phyloP scores from a whole-genome alignment of 208 protist genomes.

The Trypanosoma brucei region DNA sequence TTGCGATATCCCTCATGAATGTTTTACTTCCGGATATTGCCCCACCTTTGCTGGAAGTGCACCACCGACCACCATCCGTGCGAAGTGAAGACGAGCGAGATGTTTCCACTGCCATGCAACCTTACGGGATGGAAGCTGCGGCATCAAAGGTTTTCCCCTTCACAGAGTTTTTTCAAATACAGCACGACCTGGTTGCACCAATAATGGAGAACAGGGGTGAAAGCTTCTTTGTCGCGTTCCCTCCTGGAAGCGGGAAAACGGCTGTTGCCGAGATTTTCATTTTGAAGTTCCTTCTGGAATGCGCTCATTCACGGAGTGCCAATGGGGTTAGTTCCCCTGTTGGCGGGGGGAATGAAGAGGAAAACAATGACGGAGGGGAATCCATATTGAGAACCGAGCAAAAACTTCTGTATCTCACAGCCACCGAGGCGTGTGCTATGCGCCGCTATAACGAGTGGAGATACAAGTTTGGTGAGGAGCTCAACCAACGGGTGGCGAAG shows the following conservation, averaged over 20 bases:
- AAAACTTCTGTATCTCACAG: constrained; percentile 82
- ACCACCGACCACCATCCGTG: constrained; percentile 54
- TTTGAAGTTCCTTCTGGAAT: constrained; percentile 68
- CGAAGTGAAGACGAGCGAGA: constrained; percentile 62
- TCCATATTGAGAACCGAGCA: constrained; percentile 2
- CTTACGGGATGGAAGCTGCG: constrained; percentile 75
- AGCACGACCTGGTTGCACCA: constrained; percentile 92
- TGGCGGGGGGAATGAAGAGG: not conserved
- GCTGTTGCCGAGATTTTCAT: constrained; percentile 83
- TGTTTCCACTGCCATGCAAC: constrained; percentile 66
- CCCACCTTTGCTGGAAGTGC: constrained; percentile 58
- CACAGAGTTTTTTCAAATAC: constrained; percentile 91
- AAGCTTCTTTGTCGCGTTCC: constrained; percentile 95
- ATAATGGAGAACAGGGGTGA: constrained; percentile 90
- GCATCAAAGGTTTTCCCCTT: constrained; percentile 89
- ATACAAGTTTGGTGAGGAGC: constrained; percentile 72
- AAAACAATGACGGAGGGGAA: not conserved
- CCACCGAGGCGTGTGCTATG: constrained; percentile 53
- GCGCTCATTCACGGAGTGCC: constrained; percentile 29
- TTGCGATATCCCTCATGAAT: constrained; percentile 93
- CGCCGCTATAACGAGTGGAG: constrained; percentile 77
- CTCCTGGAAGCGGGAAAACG: constrained; percentile 95
- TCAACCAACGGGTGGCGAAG: constrained; percentile 54
- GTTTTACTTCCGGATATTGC: constrained; percentile 85
- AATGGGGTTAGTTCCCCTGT: not conserved